phyloP scores from a whole-genome alignment of 2,329 filamentous ascomycete genomes.

The Beauveria varroae region DNA sequence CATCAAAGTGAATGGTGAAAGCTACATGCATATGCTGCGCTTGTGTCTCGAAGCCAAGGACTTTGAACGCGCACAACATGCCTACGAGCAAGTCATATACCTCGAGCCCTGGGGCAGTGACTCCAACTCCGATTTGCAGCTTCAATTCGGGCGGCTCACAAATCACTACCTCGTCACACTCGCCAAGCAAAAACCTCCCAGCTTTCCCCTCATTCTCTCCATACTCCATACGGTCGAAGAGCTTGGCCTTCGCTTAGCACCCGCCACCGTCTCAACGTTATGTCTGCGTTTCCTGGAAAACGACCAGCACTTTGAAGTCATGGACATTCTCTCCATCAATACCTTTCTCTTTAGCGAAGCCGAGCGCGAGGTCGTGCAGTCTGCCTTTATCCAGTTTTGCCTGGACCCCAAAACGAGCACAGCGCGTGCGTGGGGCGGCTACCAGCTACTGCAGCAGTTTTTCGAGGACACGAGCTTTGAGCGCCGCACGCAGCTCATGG shows the following conservation, averaged over 20 bases:
- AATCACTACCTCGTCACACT: constrained; percentile 68
- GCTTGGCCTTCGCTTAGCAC: constrained; percentile 59
- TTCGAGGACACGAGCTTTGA: constrained; percentile 59
- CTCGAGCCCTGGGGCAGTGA: constrained; percentile 32
- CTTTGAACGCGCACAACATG: constrained; percentile 58
- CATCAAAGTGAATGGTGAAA: constrained; percentile 60
- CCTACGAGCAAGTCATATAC: constrained; percentile 45
- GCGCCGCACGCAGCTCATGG: constrained; percentile 67
- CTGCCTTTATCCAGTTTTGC: constrained; percentile 61
- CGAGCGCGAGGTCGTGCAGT: constrained; percentile 60
- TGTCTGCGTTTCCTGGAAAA: constrained; percentile 65
- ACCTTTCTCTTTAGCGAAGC: constrained; percentile 60
- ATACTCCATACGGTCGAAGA: constrained; percentile 67
- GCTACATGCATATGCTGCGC: constrained; percentile 66
- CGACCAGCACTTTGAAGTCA: constrained; percentile 70
- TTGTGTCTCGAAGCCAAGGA: constrained; percentile 69
- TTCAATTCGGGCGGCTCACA: constrained; percentile 52
- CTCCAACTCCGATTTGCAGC: constrained; percentile 33
- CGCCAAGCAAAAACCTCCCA: constrained; percentile 50
- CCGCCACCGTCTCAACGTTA: constrained; percentile 67
- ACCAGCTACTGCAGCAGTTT: constrained; percentile 57
- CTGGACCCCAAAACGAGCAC: constrained; percentile 55
- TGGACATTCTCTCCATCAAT: constrained; percentile 74
- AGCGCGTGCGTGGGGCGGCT: constrained; percentile 56
- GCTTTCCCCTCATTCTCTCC: constrained; percentile 64